These are phyloP conservation scores for Myochromella boudieri DNA, from an alignment of 768 basidiomycete genomes.

Conservation along the genomic window DNA sequence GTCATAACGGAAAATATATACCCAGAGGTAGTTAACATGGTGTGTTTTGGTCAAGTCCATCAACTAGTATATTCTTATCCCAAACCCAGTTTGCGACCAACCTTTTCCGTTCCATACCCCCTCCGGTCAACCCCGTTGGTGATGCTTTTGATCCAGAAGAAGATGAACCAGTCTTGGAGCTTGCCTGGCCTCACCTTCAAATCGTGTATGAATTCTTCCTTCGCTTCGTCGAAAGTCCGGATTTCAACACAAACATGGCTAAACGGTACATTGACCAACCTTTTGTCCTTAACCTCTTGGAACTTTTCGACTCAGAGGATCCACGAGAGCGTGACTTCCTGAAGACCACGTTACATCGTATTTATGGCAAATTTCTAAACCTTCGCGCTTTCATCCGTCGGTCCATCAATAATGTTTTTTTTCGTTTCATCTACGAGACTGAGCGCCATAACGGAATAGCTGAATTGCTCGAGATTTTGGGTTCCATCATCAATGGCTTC, in stretches of 20 bases:
- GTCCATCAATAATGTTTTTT: slow-evolving; percentile 99
- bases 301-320: slow-evolving; percentile 98
- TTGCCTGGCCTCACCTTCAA: slow-evolving; percentile 99
- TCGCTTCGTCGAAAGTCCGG: slow-evolving; percentile 94
- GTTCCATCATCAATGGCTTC: slow-evolving; percentile 99
- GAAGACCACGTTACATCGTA: slow-evolving; percentile 97
- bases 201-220: slow-evolving; percentile 99
- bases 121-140: slow-evolving; percentile 96
- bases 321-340: slow-evolving; percentile 98
- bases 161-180: slow-evolving; percentile 97
- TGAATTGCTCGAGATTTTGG: slow-evolving; percentile 95
- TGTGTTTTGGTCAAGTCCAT: slow-evolving; percentile 27
- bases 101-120: slow-evolving; percentile 99
- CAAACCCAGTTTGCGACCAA: slow-evolving; percentile 86
- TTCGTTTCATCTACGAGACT: slow-evolving; percentile 98
- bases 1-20: slow-evolving; percentile 97
- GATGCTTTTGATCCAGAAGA: slow-evolving; percentile 99
- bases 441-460: slow-evolving; percentile 99
- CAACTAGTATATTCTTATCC: slow-evolving; percentile 10
- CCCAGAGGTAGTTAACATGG: slow-evolving; percentile 99
- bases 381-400: slow-evolving; percentile 97
- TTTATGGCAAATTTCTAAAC: slow-evolving; percentile 99
- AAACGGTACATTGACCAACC: slow-evolving; percentile 96
- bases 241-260: slow-evolving; percentile 97
- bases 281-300: slow-evolving; percentile 94